These are phyloP conservation scores for Naganishia sp. DNA, from an alignment of 1,284 basidiomycete species.

Conservation along the genomic window DNA sequence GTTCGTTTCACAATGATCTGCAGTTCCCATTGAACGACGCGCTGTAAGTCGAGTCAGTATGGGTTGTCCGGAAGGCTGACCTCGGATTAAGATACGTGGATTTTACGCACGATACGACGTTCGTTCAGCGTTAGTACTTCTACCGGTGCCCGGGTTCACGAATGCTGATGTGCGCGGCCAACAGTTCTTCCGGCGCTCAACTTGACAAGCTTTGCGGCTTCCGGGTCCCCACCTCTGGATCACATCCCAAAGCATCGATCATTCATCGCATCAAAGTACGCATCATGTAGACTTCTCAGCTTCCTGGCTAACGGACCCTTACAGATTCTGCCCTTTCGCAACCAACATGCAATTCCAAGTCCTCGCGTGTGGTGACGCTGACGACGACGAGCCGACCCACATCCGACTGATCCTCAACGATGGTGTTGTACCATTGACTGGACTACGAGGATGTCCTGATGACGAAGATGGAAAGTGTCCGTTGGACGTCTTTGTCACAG, in stretches of 20 bases:
- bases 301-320: not conserved
- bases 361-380: conserved; percentile 54
- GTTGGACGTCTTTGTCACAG: conserved; percentile 59
- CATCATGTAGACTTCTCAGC: not conserved
- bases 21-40: conserved; percentile 66
- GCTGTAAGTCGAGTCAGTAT: conserved; percentile 55
- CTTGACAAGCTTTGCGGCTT: conserved; percentile 66
- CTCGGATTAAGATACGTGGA: conserved; percentile 43
- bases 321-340: conserved; percentile 58
- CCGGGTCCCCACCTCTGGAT: conserved; percentile 69
- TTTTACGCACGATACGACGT: conserved; percentile 52
- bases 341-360: conserved; percentile 65
- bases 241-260: conserved; percentile 65
- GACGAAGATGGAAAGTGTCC: conserved; percentile 63
- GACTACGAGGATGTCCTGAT: conserved; percentile 60
- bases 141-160: not conserved
- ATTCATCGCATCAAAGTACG: conserved; percentile 50
- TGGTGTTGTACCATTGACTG: conserved; percentile 65
- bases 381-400: conserved; percentile 41
- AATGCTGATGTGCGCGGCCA: not conserved
- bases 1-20: conserved; percentile 60
- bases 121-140: conserved; percentile 45
- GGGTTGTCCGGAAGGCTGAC: conserved; percentile 11
- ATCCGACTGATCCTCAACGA: conserved; percentile 60
- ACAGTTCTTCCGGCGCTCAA: conserved; percentile 64